Percentiles rank a stretch among this genome's conserved stretches.
These are phyloP conservation scores for Margaritispora aquatica DNA, from an alignment of 495 filamentous ascomycete genomes.

Conservation along the genomic window DNA sequence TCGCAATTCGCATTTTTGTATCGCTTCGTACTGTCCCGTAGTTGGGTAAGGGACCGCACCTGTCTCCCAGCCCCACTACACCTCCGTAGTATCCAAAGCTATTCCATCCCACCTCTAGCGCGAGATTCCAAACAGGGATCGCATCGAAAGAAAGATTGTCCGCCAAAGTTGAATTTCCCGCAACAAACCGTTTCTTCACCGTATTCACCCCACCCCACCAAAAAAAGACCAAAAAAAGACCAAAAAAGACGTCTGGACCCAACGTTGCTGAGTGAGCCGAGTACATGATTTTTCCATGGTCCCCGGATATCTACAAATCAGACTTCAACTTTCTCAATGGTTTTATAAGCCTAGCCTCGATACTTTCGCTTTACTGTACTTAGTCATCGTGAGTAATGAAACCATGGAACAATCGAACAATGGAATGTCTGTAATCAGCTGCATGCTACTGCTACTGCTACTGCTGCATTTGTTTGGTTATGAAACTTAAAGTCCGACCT, in stretches of 20 bases:
- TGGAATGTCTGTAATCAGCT: background rate
- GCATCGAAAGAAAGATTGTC: too few species aligned
- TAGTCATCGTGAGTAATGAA: background rate
- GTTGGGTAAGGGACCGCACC: too few species aligned
- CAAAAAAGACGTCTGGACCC: background rate
- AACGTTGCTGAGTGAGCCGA: conserved; percentile 13
- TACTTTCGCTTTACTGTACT: background rate
- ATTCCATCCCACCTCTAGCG: conserved; percentile 17
- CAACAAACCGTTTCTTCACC: background rate
- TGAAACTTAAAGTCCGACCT: background rate
- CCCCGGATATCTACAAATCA: background rate
- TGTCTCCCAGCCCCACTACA: too few species aligned
- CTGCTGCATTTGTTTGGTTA: background rate
- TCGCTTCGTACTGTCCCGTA: too few species aligned
- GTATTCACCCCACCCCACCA: too few species aligned
- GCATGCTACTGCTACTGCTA: background rate
- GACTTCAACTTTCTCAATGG: background rate
- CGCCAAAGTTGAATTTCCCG: background rate
- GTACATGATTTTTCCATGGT: conserved; percentile 8
- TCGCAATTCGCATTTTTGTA: too few species aligned
- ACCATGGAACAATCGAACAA: too few species aligned
- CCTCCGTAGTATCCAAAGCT: too few species aligned
- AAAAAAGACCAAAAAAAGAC: too few species aligned
- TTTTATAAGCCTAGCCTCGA: background rate
- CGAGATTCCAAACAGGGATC: background rate